Evolutionary conservation across 305 asterid genomes (phyloP), one percentile per base, ranked within the genome.

Genomic region (Petunia hybrid): DNA sequence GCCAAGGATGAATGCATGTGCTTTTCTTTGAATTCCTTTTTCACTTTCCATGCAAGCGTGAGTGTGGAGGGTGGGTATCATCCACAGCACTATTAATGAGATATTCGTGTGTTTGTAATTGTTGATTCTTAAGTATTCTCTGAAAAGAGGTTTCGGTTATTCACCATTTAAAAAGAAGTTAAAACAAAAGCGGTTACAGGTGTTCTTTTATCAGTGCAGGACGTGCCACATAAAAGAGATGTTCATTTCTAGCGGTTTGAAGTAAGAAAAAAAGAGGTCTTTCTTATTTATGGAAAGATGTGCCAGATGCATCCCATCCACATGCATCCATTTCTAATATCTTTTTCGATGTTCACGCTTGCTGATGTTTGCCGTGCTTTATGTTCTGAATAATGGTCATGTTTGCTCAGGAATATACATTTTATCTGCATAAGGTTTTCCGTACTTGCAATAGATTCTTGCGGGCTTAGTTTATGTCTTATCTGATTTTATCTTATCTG

Each of bases 401-500:
- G 22, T 70, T 45, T 70, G 42, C 77, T 46, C 60, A 22, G 2
- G 60, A 70, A 46, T 45, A 2, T 70, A 4, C 31, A 2, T 46
- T 70, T 22, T 10, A 3, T 46, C 60, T 51, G 2, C 51, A 22
- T 22, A 22, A 51, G 63, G 35, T 51, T 73, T 66, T 51, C n/a
- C 78, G 13, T 51, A 51, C 78, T 51, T 6, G 2, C 78, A 35
- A 35, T 31, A 46, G 13, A 62, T 66, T 80, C 56, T 70, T 40
- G 39, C 45, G 55, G 79, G 55, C 39, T 48, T 39, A 48, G 36
- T n/a, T 68, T 67, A 48, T 61, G 67, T 76, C 75, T 82, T 81
- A 61, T 62, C 40, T 67, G 46, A 60, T 79, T 14, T 55, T 65
- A 80, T 87, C 7, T 84, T 74, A 82, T 62, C 75, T 80, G 60